These are phyloP conservation scores for Peronospora destructor DNA, from an alignment of 352 stramenopile genomes.

Conservation along the genomic window DNA sequence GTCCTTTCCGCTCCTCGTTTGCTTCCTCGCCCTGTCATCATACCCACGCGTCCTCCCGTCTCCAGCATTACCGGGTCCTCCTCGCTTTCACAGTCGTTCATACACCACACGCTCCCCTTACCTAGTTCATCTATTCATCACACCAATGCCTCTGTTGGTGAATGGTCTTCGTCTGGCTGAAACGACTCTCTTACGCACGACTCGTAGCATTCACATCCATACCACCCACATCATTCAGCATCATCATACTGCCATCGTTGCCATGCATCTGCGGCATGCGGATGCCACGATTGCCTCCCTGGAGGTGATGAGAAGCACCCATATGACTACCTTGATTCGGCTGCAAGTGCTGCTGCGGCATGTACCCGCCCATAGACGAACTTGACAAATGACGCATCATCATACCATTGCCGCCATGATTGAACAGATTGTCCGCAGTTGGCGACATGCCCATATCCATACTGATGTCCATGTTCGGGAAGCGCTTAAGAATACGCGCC, in stretches of 20 bases:
- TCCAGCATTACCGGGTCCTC: constrained; percentile 21
- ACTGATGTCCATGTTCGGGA: constrained; percentile 92
- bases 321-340: constrained; percentile 25
- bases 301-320: constrained; percentile 18
- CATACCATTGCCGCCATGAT: constrained; percentile 22
- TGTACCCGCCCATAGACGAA: constrained; percentile 23
- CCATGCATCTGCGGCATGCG: constrained; percentile 25
- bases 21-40: constrained; percentile 14
- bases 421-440: constrained; percentile 27
- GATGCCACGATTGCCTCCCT: constrained; percentile 19
- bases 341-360: constrained; percentile 33
- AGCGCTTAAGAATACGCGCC: constrained; percentile 93
- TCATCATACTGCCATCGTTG: constrained; percentile 28
- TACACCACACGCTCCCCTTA: constrained; percentile 26
- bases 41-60: constrained; percentile 21
- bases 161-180: neutral
- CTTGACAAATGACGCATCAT: constrained; percentile 29
- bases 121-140: constrained; percentile 29
- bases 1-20: constrained; percentile 23
- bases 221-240: constrained; percentile 38
- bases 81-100: constrained; percentile 15
- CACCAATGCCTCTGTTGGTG: neutral
- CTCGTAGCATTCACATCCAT: constrained; percentile 46
- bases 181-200: constrained; percentile 27
- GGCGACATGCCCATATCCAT: constrained; percentile 53